Percentiles rank a stretch among this genome's conserved stretches.
Conservation (phyloP, 805 yeast species). For the Schizosaccharomyces pombe region DNA sequence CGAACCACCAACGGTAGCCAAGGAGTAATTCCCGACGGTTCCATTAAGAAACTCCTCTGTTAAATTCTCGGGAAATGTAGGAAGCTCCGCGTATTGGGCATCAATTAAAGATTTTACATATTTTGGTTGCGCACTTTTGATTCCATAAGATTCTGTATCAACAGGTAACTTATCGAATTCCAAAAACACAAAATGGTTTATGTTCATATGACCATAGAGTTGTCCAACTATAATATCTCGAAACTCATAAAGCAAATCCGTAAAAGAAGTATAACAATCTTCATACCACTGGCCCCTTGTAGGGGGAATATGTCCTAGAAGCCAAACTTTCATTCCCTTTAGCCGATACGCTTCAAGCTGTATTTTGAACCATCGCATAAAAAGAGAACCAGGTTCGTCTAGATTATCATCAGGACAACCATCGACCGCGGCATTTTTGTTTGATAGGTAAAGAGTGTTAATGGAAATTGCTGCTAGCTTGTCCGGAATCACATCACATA, state of each 20-base stretch:
- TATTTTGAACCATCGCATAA: slow-evolving; percentile 55
- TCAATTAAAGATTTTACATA: slow-evolving; percentile 4
- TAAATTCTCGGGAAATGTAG: not conserved
- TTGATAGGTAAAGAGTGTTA: slow-evolving; percentile 53
- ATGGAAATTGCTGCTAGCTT: slow-evolving; percentile 57
- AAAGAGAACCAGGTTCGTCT: slow-evolving; percentile 58
- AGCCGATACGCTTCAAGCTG: slow-evolving; percentile 48
- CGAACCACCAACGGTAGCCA: slow-evolving; percentile 48
- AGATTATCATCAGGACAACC: slow-evolving; percentile 33
- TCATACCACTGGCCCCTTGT: slow-evolving; percentile 52
- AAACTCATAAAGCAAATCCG: slow-evolving; percentile 64
- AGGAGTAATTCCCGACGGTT: slow-evolving; percentile 31
- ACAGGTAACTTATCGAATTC: slow-evolving; percentile 1
- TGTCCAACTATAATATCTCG: slow-evolving; percentile 69
- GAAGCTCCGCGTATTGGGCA: not conserved
- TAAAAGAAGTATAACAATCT: slow-evolving; percentile 49
- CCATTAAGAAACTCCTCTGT: not conserved
- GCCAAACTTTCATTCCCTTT: slow-evolving; percentile 64
- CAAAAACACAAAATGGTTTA: slow-evolving; percentile 62
- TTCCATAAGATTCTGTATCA: slow-evolving; percentile 1
- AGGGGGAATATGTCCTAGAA: slow-evolving; percentile 77
- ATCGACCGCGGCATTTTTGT: slow-evolving; percentile 61
- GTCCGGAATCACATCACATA: slow-evolving; percentile 57
- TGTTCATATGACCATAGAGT: slow-evolving; percentile 70
- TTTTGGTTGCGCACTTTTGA: not conserved